Evolutionary conservation across 2,329 filamentous ascomycete genomes (phyloP).

Genomic region (Parastagonospora nodorum): DNA sequence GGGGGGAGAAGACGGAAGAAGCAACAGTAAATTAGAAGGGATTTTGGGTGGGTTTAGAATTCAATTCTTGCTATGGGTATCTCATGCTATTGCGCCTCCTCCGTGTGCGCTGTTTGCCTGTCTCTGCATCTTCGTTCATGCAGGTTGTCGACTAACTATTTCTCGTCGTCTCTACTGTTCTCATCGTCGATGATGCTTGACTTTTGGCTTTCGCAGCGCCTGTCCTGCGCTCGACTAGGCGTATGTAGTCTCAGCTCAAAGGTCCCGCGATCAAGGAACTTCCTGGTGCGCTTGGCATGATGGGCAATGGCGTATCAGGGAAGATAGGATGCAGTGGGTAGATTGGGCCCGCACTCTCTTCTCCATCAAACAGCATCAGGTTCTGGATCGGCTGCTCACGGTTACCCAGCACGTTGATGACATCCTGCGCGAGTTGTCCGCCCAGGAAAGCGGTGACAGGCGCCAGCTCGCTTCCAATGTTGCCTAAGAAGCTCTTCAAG

Average conservation of each 20-base stretch:
- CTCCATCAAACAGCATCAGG: slow-evolving; percentile 88
- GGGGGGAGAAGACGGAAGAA: slow-evolving; percentile 20
- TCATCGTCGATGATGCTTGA: not conserved
- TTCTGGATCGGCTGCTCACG: slow-evolving; percentile 97
- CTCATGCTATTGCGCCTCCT: not conserved
- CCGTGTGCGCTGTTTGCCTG: not conserved
- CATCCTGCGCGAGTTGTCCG: slow-evolving; percentile 89
- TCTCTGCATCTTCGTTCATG: not conserved
- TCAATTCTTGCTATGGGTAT: slow-evolving; percentile 6
- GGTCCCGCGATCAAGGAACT: too few relatives aligned
- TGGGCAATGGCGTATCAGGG: slow-evolving; percentile 27
- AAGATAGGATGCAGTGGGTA: slow-evolving; percentile 79
- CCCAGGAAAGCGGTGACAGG: slow-evolving; percentile 89
- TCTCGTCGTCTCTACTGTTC: too few relatives aligned
- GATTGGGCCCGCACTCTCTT: slow-evolving; percentile 75
- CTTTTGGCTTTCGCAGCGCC: not conserved
- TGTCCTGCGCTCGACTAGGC: not conserved
- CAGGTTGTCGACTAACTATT: too few relatives aligned
- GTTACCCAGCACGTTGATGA: slow-evolving; percentile 92
- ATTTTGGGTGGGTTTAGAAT: not conserved
- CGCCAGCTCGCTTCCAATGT: slow-evolving; percentile 80
- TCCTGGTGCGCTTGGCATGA: slow-evolving; percentile 24
- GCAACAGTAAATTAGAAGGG: slow-evolving; percentile 20
- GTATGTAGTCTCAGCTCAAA: too few relatives aligned
- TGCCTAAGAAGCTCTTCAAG: slow-evolving; percentile 83